Percentiles rank a stretch among this genome's conserved stretches.
Evolutionary conservation across 805 yeast species (phyloP).

Genomic region (Yarrowia sp.): DNA sequence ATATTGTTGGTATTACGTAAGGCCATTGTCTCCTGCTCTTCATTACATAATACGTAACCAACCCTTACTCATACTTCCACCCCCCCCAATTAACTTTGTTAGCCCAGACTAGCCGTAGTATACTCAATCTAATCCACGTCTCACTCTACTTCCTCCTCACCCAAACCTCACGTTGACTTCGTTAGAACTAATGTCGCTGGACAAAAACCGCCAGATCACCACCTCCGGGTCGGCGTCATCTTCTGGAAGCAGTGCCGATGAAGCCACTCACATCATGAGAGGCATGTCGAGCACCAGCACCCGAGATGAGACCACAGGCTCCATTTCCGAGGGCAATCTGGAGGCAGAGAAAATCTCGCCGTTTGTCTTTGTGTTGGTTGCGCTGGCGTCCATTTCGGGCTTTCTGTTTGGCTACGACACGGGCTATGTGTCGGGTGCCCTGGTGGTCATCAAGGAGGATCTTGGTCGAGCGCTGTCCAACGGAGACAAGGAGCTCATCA

Average conservation of each 20-base stretch:
- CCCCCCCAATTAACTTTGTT: no score
- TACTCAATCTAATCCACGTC: not conserved
- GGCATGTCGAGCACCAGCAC: not conserved
- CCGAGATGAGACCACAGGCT: not conserved
- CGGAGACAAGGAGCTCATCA: conserved; percentile 84
- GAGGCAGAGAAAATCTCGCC: conserved; percentile 42
- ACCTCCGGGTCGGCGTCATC: conserved; percentile 6
- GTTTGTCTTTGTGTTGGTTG: conserved; percentile 64
- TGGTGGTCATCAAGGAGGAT: conserved; percentile 80
- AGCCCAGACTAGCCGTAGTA: no score
- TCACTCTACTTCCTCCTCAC: not conserved
- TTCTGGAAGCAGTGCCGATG: conserved; percentile 11
- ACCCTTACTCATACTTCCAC: no score
- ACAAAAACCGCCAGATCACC: conserved; percentile 12
- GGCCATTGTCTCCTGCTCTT: no score
- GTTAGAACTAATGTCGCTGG: conserved; percentile 15
- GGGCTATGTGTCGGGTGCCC: conserved; percentile 91
- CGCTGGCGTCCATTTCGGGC: conserved; percentile 81
- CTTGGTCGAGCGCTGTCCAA: conserved; percentile 56
- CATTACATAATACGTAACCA: no score
- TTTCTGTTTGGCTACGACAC: conserved; percentile 98
- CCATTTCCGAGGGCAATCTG: conserved; percentile 28
- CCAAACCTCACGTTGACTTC: not conserved
- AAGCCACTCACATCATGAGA: conserved; percentile 17
- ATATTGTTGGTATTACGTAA: no score